Evolutionary conservation across 2,329 filamentous ascomycete species (phyloP).

Genomic region (Sporothrix brasiliensis): DNA sequence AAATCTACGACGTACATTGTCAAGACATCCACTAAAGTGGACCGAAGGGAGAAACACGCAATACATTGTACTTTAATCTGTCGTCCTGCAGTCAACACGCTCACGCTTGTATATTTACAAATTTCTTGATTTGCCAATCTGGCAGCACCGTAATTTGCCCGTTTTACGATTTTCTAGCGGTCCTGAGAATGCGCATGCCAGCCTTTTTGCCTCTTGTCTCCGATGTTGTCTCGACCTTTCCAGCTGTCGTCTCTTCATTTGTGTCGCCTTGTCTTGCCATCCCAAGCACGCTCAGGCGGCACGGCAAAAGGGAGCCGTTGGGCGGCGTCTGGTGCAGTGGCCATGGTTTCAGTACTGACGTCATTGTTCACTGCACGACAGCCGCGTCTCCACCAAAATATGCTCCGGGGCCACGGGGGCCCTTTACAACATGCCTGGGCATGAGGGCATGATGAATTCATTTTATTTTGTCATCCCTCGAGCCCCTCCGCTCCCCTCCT

Average conservation of each 20-base stretch:
- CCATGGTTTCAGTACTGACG: constrained; percentile 31
- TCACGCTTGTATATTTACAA: constrained; percentile 1
- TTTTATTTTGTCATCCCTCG: no score
- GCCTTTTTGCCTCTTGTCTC: no score
- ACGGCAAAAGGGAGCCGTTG: constrained; percentile 20
- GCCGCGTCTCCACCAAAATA: constrained; percentile 14
- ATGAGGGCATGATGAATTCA: no score
- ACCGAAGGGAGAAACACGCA: no score
- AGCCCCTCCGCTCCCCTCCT: no score
- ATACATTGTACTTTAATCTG: no score
- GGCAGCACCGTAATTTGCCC: neutral
- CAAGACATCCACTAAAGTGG: no score
- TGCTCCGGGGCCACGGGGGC: neutral
- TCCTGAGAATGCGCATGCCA: no score
- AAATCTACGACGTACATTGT: no score
- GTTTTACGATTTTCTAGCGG: no score
- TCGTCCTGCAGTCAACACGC: neutral
- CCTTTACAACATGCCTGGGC: no score
- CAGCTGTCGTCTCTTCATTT: neutral
- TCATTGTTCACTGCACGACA: constrained; percentile 22
- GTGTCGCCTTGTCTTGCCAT: neutral
- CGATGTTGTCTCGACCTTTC: no score
- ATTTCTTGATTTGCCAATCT: neutral
- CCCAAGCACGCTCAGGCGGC: neutral
- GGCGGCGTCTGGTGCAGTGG: constrained; percentile 21